Percentiles rank a stretch among this genome's conserved stretches.
Evolutionary conservation across 371 early-diverging fungal genomes (phyloP).

Genomic region (Actinomortierella ambigua): DNA sequence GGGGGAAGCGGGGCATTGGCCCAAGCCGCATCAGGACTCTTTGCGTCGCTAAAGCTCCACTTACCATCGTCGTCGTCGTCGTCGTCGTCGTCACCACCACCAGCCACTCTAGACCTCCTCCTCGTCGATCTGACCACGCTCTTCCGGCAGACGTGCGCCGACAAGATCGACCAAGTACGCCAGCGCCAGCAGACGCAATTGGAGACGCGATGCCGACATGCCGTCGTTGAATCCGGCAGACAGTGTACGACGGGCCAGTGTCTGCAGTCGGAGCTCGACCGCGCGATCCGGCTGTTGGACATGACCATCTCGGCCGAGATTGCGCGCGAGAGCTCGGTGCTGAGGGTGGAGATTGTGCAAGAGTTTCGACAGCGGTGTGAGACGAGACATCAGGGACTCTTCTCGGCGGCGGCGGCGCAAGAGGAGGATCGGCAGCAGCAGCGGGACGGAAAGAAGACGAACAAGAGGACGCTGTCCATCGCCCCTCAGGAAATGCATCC

Average conservation of each 20-base stretch:
- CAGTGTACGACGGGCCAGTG: conserved; percentile 9
- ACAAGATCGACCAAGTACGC: neutral
- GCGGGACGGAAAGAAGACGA: too few relatives aligned
- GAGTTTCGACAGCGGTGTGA: conserved; percentile 4
- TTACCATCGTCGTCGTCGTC: too few relatives aligned
- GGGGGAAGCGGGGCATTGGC: too few relatives aligned
- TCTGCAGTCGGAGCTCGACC: conserved; percentile 12
- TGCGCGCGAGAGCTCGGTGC: conserved; percentile 6
- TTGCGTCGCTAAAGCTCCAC: too few relatives aligned
- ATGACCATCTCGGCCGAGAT: conserved; percentile 11
- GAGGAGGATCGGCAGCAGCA: too few relatives aligned
- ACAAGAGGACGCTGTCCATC: too few relatives aligned
- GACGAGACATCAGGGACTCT: neutral
- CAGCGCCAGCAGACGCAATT: neutral
- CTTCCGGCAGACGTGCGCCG: conserved; percentile 7
- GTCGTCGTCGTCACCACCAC: too few relatives aligned
- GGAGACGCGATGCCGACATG: neutral
- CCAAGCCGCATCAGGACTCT: too few relatives aligned
- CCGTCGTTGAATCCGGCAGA: neutral
- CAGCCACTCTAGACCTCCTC: too few relatives aligned
- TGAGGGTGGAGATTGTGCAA: conserved; percentile 4
- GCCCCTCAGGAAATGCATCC: too few relatives aligned
- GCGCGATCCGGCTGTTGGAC: conserved; percentile 7
- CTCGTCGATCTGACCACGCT: neutral
- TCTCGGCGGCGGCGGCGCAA: neutral